Base-by-base conservation (phyloP, 192 early-diverging fungal genomes). In the Coemansia sp. region DNA sequence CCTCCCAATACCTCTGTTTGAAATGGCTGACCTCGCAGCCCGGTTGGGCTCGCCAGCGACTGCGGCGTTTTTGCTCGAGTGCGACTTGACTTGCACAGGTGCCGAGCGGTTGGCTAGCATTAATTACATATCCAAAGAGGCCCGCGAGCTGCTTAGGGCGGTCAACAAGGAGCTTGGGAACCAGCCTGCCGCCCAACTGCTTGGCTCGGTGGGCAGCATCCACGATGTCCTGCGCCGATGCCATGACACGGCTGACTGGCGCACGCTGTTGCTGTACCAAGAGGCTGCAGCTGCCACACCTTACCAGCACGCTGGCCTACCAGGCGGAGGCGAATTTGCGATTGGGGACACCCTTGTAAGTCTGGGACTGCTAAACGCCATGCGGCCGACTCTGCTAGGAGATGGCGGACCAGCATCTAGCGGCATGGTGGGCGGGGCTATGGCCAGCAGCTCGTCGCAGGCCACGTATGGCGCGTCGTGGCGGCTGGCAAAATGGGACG, bases 401-500 rank as follows among this genome's bases (percentile, higher is more conserved):
- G 55, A 13, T 19, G 27, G 1, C n/a, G 39, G 56, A n/a, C n/a
- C n/a, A 23, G 33, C 19, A 3, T 21, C 13, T 21, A 27, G 29
- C 13, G 32, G 19, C 15, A 25, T 6, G n/a, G 30, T 41, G 26
- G 2, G 41, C 26, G 10, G 55, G 7, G 17, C 30, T 17, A 8
- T 23, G 27, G n/a, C 38, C 19, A 22, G 23, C 22, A 40, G 8
- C 23, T 47, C 56, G n/a, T n/a, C n/a, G 27, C 56, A 65, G 18
- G 66, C 73, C 1, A 51, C 55, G 10, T 60, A 53, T 18, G 73
- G 66, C n/a, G 66, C 73, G 7, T 56, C 73, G 11, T 77, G 73
- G 73, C 53, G 73, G 9, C 50, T 77, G 25, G 66, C 58, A 9
- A 64, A 51, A 15, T 77, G 73, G 73, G 73, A 77, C 32, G 55